Conservation (phyloP, 495 filamentous ascomycete species). For the Penicillium macrosclerotiorum region DNA sequence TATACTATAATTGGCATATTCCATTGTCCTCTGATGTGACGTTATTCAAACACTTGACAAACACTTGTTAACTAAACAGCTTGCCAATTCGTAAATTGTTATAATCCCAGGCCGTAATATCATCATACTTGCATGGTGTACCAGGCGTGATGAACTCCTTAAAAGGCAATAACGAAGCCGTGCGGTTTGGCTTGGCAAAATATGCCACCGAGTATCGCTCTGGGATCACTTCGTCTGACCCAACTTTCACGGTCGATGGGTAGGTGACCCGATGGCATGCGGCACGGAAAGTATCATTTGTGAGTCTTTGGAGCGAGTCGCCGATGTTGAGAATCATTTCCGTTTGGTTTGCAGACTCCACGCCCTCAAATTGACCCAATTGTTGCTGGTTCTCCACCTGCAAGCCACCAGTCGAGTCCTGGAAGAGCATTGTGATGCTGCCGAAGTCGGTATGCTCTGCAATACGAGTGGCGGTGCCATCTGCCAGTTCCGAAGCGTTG, state of each 20-base stretch:
- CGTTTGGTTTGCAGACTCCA: conserved; percentile 45
- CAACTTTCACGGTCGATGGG: conserved; percentile 19
- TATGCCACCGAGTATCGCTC: conserved; percentile 35
- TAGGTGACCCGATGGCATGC: conserved; percentile 33
- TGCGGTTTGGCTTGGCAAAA: conserved; percentile 32
- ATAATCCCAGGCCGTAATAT: conserved; percentile 33
- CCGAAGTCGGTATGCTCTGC: conserved; percentile 48
- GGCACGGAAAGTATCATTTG: conserved; percentile 48
- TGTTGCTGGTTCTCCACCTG: conserved; percentile 40
- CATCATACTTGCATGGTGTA: conserved; percentile 26
- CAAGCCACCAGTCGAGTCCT: conserved; percentile 45
- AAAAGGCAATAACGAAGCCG: conserved; percentile 19
- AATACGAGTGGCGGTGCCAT: conserved; percentile 28
- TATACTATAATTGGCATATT: too few species aligned
- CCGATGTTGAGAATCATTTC: conserved; percentile 65
- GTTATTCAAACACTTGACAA: too few species aligned
- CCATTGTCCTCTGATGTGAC: too few species aligned
- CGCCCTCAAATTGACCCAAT: conserved; percentile 36
- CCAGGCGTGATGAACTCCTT: conserved; percentile 16
- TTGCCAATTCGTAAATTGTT: conserved; percentile 25
- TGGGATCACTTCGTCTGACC: conserved; percentile 17
- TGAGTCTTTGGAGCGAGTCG: conserved; percentile 61
- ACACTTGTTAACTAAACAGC: conserved; percentile 8
- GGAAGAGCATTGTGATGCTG: conserved; percentile 49
- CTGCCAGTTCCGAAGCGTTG: conserved; percentile 12